These are phyloP conservation scores for Caloboletus firmus DNA, from an alignment of 1,284 basidiomycete genomes.

Conservation along the genomic window DNA sequence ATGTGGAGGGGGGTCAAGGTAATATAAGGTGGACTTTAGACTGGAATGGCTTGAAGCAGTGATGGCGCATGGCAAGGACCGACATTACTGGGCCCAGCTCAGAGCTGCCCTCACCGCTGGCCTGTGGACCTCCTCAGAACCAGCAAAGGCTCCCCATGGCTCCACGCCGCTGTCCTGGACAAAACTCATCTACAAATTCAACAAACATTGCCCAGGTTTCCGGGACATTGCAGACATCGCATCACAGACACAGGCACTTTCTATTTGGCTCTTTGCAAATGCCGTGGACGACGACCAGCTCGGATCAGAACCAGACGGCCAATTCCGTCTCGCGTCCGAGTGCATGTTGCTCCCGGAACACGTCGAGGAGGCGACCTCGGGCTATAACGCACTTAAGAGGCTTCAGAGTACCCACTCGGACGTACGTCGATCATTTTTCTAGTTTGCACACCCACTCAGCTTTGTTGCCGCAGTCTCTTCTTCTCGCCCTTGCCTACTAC, in stretches of 20 bases:
- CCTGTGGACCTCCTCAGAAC: slow-evolving; percentile 58
- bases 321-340: slow-evolving; percentile 52
- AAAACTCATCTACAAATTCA: slow-evolving; percentile 84
- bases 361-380: slow-evolving; percentile 50
- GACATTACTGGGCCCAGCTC: slow-evolving; percentile 74
- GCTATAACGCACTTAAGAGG: slow-evolving; percentile 53
- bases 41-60: neutral
- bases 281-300: slow-evolving; percentile 42
- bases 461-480: slow-evolving; percentile 46
- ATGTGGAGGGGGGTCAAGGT: slow-evolving; percentile 7
- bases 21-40: neutral
- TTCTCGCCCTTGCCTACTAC: slow-evolving; percentile 71
- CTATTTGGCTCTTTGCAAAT: slow-evolving; percentile 53
- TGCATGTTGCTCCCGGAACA: slow-evolving; percentile 55
- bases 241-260: slow-evolving; percentile 63
- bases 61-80: slow-evolving; percentile 50
- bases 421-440: slow-evolving; percentile 44
- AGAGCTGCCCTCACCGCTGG: slow-evolving; percentile 66
- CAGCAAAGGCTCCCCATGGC: slow-evolving; percentile 65
- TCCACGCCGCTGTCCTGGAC: slow-evolving; percentile 65
- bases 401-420: slow-evolving; percentile 56
- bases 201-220: slow-evolving; percentile 74
- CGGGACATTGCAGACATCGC: slow-evolving; percentile 65
- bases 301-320: slow-evolving; percentile 36
- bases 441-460: slow-evolving; percentile 10